Base-by-base conservation (phyloP, 2,329 filamentous ascomycete genomes). In the Capronia epimyces region DNA sequence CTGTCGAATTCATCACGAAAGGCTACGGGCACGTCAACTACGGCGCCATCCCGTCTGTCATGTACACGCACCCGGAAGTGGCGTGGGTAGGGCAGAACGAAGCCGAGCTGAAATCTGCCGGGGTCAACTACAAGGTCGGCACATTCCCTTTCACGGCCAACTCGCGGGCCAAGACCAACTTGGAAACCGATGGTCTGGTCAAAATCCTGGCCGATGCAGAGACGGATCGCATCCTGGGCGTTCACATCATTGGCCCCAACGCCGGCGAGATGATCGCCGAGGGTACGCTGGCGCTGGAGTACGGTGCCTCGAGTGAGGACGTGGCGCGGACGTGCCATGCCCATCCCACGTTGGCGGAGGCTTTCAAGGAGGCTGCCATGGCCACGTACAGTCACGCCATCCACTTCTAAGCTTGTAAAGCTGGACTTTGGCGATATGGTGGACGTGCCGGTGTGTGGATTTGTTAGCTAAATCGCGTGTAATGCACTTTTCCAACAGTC, bases 331-430 rank as follows among this genome's bases (percentile, higher is more conserved):
- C 93, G 59, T 93, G 88, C 73, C 93, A 98, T 74, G 93, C 93
- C 49, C 93, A 98, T 75, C 93, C 93, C 50, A 96, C 90, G 45
- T 79, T 98, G 54, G 84, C 91, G 20, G 93, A 98, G 77, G 93
- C 93, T 39, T 97, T 98, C 81, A 98, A 98, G 80, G 93, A 98
- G 81, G 93, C 93, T 65, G 93, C 93, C 63, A 97, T 98, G 93
- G 87, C 89, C 57, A 96, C 91, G 44, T 89, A 95, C 76, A 82
- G 84, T 65, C 93, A 95, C 78, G 85, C 93, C 61, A 95, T 98
- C 70, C 93, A 98, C 77, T 95, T 86, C 74, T 98, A 87, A 63
- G 29, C 20, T 25, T 42, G 36, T 4, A 40, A 1, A 6, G 36
- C 8, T 12, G n/a, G 25, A 15, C 12, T 18, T 5, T 6, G 9